Conservation (phyloP, 345 rosid genomes). For the Durio zibethinus region DNA sequence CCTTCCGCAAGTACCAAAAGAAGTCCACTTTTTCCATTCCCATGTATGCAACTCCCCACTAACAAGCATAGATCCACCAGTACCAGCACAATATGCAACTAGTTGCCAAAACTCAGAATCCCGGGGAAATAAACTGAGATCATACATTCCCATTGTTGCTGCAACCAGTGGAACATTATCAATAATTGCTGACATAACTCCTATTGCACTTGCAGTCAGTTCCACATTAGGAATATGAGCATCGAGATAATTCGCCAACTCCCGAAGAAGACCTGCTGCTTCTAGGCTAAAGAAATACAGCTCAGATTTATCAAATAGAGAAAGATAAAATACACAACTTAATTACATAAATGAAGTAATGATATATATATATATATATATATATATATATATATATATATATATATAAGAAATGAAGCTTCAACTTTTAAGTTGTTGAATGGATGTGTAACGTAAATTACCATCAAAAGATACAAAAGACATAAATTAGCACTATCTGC, state of each 20-base stretch:
- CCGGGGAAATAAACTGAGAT: conserved; percentile 71
- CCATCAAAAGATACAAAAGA: not conserved
- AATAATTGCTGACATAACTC: conserved; percentile 82
- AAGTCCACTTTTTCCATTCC: conserved; percentile 97
- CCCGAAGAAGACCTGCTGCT: conserved; percentile 87
- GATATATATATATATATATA: too few species aligned
- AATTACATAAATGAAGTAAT: not conserved
- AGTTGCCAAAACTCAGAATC: conserved; percentile 96
- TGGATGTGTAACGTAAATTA: not conserved
- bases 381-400: too few species aligned
- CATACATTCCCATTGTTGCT: conserved; percentile 97
- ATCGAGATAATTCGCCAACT: conserved; percentile 86
- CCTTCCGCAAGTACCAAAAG: conserved; percentile 95
- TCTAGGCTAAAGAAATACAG: conserved; percentile 54
- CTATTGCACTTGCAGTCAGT: conserved; percentile 76
- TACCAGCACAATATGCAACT: conserved; percentile 83
- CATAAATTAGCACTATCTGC: not conserved
- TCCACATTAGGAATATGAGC: conserved; percentile 71
- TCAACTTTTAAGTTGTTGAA: not conserved
- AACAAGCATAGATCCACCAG: conserved; percentile 92
- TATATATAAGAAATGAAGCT: not conserved
- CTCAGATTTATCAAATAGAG: not conserved
- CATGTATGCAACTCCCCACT: conserved; percentile 97
- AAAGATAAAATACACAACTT: not conserved
- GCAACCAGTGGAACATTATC: conserved; percentile 96